Evolutionary conservation across 2,329 filamentous ascomycete species (phyloP).

Genomic region (Fusarium illudens): DNA sequence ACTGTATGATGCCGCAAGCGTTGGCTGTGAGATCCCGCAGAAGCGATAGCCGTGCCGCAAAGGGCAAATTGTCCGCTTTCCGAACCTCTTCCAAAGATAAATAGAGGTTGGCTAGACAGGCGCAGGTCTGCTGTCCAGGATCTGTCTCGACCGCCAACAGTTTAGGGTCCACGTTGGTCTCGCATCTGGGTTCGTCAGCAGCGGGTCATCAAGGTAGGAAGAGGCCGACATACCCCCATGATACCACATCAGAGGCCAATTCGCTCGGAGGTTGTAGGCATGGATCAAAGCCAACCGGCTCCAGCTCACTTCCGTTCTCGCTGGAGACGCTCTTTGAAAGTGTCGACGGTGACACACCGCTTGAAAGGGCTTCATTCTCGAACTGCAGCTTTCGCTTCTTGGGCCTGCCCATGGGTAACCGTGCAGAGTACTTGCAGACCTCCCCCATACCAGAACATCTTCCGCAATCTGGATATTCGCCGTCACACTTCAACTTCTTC

Average conservation of each 20-base stretch:
- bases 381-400: conserved; percentile 36
- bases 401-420: conserved; percentile 38
- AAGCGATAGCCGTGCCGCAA: conserved; percentile 25
- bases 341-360: conserved; percentile 15
- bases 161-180: conserved; percentile 27
- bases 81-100: conserved; percentile 38
- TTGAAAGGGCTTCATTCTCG: conserved; percentile 7
- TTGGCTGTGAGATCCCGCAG: conserved; percentile 29
- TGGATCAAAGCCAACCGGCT: conserved; percentile 14
- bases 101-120: conserved; percentile 38
- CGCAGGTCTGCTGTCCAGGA: conserved; percentile 26
- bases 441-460: conserved; percentile 28
- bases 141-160: conserved; percentile 12
- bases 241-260: not conserved
- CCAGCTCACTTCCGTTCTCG: conserved; percentile 19
- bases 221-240: conserved; percentile 23
- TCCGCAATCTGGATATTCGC: conserved; percentile 32
- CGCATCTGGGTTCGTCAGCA: conserved; percentile 29
- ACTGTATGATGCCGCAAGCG: conserved; percentile 29
- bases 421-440: conserved; percentile 34
- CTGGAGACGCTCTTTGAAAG: conserved; percentile 6
- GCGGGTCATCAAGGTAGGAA: not conserved
- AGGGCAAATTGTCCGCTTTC: conserved; percentile 27
- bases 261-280: conserved; percentile 24
- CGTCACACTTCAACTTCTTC: conserved; percentile 42